phyloP scores from a whole-genome alignment of 2,329 filamentous ascomycete species.

The Diplocarpon rosae region DNA sequence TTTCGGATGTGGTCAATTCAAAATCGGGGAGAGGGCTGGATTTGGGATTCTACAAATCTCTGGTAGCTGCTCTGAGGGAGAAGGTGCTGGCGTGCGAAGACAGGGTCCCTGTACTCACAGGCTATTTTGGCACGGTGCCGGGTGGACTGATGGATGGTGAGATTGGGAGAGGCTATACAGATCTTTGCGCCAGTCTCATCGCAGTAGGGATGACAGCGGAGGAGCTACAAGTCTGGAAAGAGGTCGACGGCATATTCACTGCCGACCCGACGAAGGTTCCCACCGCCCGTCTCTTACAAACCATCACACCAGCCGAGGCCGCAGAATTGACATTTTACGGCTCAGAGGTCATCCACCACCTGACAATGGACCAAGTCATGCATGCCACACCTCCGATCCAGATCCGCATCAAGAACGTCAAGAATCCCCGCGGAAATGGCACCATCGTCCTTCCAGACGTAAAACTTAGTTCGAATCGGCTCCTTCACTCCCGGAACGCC shows the following conservation, averaged over 20 bases:
- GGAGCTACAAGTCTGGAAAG: conserved; percentile 97
- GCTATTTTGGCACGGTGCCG: conserved; percentile 89
- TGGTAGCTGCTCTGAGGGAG: conserved; percentile 48
- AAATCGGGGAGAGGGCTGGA: conserved; percentile 48
- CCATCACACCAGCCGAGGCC: conserved; percentile 88
- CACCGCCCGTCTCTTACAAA: conserved; percentile 77
- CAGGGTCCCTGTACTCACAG: conserved; percentile 71
- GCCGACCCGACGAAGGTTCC: conserved; percentile 79
- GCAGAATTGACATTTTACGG: conserved; percentile 92
- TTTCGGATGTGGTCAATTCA: conserved; percentile 71
- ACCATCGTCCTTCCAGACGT: conserved; percentile 76
- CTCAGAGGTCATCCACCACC: conserved; percentile 94
- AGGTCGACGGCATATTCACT: conserved; percentile 90
- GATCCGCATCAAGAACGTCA: conserved; percentile 86
- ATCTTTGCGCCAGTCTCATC: conserved; percentile 84
- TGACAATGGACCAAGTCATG: conserved; percentile 96
- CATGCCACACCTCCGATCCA: conserved; percentile 69
- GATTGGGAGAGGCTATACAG: conserved; percentile 91
- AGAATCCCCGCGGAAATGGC: conserved; percentile 68
- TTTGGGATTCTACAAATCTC: conserved; percentile 57
- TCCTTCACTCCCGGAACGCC: conserved; percentile 36
- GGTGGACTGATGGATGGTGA: conserved; percentile 80
- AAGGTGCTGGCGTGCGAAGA: conserved; percentile 55
- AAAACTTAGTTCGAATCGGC: conserved; percentile 39
- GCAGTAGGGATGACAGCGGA: conserved; percentile 79